phyloP scores from a whole-genome alignment of 2,329 filamentous ascomycete species.

The Fusarium sp. region DNA sequence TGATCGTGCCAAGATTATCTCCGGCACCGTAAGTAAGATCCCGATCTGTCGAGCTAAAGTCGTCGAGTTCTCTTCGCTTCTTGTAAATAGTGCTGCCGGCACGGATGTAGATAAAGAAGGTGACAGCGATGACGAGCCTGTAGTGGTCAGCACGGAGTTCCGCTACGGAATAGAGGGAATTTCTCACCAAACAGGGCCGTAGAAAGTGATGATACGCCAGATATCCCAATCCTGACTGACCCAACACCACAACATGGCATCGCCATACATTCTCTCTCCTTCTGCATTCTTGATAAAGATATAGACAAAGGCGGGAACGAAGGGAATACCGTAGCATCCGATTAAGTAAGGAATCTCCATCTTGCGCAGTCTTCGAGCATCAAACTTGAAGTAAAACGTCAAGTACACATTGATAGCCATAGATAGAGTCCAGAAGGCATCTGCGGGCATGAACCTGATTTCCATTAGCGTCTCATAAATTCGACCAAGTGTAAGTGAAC shows the following conservation, averaged over 20 bases:
- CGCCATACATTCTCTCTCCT: slow-evolving; percentile 76
- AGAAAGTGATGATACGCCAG: slow-evolving; percentile 82
- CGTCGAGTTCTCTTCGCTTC: slow-evolving; percentile 74
- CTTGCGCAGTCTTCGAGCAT: slow-evolving; percentile 72
- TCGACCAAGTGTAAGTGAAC: slow-evolving; percentile 48
- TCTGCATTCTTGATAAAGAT: slow-evolving; percentile 72
- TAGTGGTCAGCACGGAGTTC: slow-evolving; percentile 29
- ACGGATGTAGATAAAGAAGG: slow-evolving; percentile 75
- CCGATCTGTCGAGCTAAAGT: slow-evolving; percentile 65
- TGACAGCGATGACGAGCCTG: slow-evolving; percentile 74
- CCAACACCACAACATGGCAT: slow-evolving; percentile 89
- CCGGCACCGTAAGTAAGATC: slow-evolving; percentile 58
- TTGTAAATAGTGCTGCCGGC: slow-evolving; percentile 78
- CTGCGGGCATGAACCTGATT: slow-evolving; percentile 82
- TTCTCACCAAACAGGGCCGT: slow-evolving; percentile 77
- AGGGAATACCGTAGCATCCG: slow-evolving; percentile 80
- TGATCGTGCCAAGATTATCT: slow-evolving; percentile 65
- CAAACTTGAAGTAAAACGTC: slow-evolving; percentile 83
- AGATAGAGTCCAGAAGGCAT: slow-evolving; percentile 82
- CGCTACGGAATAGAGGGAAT: too few species aligned
- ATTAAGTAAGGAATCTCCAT: slow-evolving; percentile 81
- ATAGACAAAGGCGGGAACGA: slow-evolving; percentile 77
- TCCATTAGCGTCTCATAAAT: slow-evolving; percentile 32
- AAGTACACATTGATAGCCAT: slow-evolving; percentile 90
- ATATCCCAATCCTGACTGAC: slow-evolving; percentile 76